Conservation (phyloP, 768 basidiomycete species). For the Cystobasidium onofrii region DNA sequence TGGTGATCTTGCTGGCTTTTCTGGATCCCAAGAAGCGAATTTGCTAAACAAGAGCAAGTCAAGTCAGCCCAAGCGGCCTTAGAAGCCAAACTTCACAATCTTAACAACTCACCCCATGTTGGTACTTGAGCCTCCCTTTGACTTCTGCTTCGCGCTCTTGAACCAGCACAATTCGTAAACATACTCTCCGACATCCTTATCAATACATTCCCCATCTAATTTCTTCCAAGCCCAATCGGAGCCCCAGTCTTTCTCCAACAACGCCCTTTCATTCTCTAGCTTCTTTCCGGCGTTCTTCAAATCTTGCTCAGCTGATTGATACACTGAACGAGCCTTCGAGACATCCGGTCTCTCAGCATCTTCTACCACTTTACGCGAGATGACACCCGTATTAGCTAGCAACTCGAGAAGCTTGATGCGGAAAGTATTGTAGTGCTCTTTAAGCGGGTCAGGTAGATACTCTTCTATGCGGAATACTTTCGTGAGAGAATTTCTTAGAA, state of each 20-base stretch:
- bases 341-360: constrained; percentile 42
- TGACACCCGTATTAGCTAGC: constrained; percentile 60
- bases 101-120: constrained; percentile 66
- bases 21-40: constrained; percentile 72
- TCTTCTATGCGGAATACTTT: constrained; percentile 69
- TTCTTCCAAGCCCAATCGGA: constrained; percentile 88
- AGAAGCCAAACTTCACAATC: too few species aligned
- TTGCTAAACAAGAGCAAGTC: constrained; percentile 50
- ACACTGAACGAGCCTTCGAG: constrained; percentile 43
- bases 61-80: too few species aligned
- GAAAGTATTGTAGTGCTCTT: constrained; percentile 64
- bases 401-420: constrained; percentile 57
- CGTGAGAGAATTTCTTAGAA: not conserved
- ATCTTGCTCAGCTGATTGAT: constrained; percentile 50
- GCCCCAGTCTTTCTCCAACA: constrained; percentile 55
- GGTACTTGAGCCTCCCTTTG: constrained; percentile 66
- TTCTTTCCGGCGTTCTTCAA: constrained; percentile 57
- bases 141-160: constrained; percentile 75
- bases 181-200: constrained; percentile 85
- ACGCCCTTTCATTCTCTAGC: constrained; percentile 47
- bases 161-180: constrained; percentile 92
- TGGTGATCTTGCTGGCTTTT: constrained; percentile 52
- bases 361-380: not conserved
- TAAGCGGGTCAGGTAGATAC: constrained; percentile 73
- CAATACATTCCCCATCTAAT: constrained; percentile 69